Evolutionary conservation across 2,329 filamentous ascomycete species (phyloP).

Genomic region (Pseudogymnoascus sp.): DNA sequence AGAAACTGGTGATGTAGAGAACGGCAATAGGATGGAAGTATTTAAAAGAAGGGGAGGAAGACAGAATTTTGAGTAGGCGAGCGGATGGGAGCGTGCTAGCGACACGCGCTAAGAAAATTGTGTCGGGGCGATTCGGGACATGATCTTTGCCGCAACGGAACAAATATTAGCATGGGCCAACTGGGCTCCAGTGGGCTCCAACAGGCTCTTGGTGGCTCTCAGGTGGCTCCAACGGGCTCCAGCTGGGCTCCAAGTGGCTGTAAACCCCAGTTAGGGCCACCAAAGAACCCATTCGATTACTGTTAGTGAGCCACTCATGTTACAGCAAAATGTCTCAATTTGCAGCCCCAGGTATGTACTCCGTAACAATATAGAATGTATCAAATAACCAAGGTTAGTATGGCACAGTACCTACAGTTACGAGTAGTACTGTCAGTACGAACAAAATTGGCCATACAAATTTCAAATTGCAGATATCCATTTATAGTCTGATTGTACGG

Average conservation of each 20-base stretch:
- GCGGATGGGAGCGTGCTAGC: background rate
- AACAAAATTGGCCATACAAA: slow-evolving; percentile 1
- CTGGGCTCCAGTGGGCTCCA: too few species aligned
- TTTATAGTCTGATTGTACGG: slow-evolving; percentile 4
- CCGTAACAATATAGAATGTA: too few species aligned
- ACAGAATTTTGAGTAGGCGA: slow-evolving; percentile 11
- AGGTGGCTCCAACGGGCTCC: too few species aligned
- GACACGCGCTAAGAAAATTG: slow-evolving; percentile 10
- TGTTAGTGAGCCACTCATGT: background rate
- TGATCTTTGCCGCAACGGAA: slow-evolving; percentile 2
- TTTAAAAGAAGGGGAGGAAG: slow-evolving; percentile 20
- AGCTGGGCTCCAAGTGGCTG: too few species aligned
- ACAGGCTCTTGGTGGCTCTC: too few species aligned
- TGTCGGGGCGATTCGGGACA: slow-evolving; percentile 5
- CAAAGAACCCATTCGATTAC: too few species aligned
- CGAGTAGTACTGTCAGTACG: background rate
- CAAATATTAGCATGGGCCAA: background rate
- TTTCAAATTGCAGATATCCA: background rate
- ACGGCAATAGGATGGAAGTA: slow-evolving; percentile 4
- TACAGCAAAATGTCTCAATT: slow-evolving; percentile 6
- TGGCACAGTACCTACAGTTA: too few species aligned
- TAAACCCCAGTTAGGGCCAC: too few species aligned
- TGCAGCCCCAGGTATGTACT: background rate
- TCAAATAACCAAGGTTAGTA: too few species aligned
- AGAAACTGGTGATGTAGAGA: slow-evolving; percentile 11